Evolutionary conservation across 352 stramenopile genomes (phyloP).

Genomic region (Peronospora farinosa): DNA sequence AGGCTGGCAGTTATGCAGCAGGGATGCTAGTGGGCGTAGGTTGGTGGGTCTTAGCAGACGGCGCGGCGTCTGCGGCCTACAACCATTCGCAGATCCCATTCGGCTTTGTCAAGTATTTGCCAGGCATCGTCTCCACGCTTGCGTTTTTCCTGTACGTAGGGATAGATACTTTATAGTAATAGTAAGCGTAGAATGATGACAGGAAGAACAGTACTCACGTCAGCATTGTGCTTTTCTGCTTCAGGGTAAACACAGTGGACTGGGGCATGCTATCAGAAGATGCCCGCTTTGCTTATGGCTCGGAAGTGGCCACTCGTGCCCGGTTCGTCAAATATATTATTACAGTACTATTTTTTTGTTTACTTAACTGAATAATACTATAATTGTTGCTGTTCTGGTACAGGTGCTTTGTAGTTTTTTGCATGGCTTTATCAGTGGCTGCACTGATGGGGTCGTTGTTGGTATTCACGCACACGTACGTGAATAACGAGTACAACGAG

Average conservation of each 20-base stretch:
- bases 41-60: constrained; percentile 61
- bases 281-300: constrained; percentile 35
- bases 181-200: not conserved
- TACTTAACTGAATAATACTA: constrained; percentile 1
- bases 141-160: constrained; percentile 46
- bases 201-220: not conserved
- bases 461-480: constrained; percentile 56
- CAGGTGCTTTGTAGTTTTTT: constrained; percentile 52
- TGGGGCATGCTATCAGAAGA: constrained; percentile 60
- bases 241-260: constrained; percentile 53
- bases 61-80: constrained; percentile 35
- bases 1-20: constrained; percentile 38
- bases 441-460: constrained; percentile 43
- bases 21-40: constrained; percentile 48
- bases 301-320: constrained; percentile 38
- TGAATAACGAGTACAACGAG: constrained; percentile 48
- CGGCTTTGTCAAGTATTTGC: constrained; percentile 51
- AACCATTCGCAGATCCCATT: constrained; percentile 52
- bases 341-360: constrained; percentile 1
- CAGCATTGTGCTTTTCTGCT: not conserved
- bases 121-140: constrained; percentile 47
- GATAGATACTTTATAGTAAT: constrained; percentile 6
- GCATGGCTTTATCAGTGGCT: constrained; percentile 36
- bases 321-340: constrained; percentile 17
- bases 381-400: not conserved